Evolutionary conservation across 805 yeast genomes (phyloP), one percentile per base, ranked within the genome.

Genomic region (Debaryomyces hansenii): DNA sequence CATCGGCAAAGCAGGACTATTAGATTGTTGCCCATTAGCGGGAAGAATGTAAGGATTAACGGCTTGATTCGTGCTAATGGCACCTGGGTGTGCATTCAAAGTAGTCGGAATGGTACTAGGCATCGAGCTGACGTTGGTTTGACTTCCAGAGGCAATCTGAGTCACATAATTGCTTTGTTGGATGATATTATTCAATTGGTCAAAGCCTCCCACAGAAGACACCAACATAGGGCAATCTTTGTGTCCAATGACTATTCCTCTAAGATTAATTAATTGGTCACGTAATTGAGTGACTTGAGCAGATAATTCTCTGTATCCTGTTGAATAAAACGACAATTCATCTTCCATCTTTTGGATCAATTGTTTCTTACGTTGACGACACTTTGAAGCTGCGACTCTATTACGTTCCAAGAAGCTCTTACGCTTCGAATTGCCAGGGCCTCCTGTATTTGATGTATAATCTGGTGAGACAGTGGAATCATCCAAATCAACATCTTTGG

Each of bases 311-410:
- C 85, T 79, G 64, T 87, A 90, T 50, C 90, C 91, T 9, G 75
- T 64, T 14, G 87, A 76, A 61, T 83, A 89, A 56, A 79, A 83
- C 37, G 82, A 77, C 44, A 90, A 75, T 61, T 90, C 95, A 40
- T 77, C 81, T 62, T 90, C 95, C 80, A 94, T 85, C 55, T 85
- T 86, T 47, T 80, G 83, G 29, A 90, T 79, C 74, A 86, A 85
- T 62, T 88, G 90, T 71, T 94, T 94, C 74, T 94, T 94, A 47
- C 97, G 80, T 66, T 88, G 96, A 49, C 99, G 80, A 72, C 98
- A 94, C 62, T 90, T 91, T 20, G 94, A 83, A 0, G 99, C 99
- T 0, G 99, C 99, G 8, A 94, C 82, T 47, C 99, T 77, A 65
- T 94, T 94, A 52, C 98, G 77, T 62, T 94, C 99, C 53, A 94